These are phyloP conservation scores for Lipomyces orientalis DNA, from an alignment of 805 yeast species.

Conservation along the genomic window DNA sequence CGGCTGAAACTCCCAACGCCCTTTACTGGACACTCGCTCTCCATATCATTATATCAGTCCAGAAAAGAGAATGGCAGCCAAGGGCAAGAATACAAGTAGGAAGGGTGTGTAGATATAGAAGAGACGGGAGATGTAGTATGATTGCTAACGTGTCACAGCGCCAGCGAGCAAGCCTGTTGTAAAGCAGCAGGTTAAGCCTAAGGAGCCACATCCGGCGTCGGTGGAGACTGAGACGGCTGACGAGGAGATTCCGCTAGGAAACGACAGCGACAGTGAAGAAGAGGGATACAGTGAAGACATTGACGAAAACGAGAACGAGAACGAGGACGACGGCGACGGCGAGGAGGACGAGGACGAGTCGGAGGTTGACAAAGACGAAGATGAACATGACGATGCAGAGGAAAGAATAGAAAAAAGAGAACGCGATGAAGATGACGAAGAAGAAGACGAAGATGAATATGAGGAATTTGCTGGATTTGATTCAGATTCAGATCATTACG, in stretches of 20 bases:
- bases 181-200: background rate
- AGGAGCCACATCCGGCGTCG: background rate
- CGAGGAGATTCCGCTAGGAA: background rate
- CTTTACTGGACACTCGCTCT: background rate
- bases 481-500: constrained; percentile 39
- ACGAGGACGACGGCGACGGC: constrained; percentile 11
- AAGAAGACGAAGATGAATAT: background rate
- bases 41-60: background rate
- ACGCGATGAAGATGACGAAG: background rate
- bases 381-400: no score
- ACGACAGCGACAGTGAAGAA: constrained; percentile 1
- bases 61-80: background rate
- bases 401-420: background rate
- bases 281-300: constrained; percentile 13
- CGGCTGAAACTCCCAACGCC: background rate
- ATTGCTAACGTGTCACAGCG: constrained; percentile 2
- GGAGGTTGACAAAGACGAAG: background rate
- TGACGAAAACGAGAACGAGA: background rate
- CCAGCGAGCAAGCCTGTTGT: background rate
- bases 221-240: no score
- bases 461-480: constrained; percentile 19
- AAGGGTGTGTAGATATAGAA: background rate
- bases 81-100: background rate
- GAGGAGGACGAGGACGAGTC: background rate
- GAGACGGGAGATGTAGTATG: background rate